Conservation (phyloP, 352 stramenopile genomes). For the Stramenopiles sp. region DNA sequence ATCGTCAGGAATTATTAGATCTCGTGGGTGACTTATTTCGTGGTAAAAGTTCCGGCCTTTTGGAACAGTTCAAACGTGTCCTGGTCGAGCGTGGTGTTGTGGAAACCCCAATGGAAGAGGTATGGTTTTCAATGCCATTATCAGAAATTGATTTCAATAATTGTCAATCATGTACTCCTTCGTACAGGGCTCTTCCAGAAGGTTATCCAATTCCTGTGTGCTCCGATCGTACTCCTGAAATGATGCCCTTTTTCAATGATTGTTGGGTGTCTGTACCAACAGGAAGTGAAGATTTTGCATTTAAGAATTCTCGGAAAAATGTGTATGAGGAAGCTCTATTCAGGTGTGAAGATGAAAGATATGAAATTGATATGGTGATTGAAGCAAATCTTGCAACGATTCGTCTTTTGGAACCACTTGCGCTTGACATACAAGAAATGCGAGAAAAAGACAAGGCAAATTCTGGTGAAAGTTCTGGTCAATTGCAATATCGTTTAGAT, state of each 20-base stretch:
- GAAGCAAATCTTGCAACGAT: constrained; percentile 79
- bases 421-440: constrained; percentile 47
- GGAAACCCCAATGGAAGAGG: constrained; percentile 25
- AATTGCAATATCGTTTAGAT: constrained; percentile 30
- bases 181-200: constrained; percentile 75
- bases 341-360: constrained; percentile 91
- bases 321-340: constrained; percentile 95
- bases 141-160: constrained; percentile 51
- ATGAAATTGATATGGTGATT: constrained; percentile 77
- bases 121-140: constrained; percentile 50
- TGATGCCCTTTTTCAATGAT: constrained; percentile 26
- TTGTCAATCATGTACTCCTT: constrained; percentile 51
- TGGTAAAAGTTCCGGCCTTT: constrained; percentile 19
- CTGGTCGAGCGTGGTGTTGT: constrained; percentile 12
- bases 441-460: constrained; percentile 21
- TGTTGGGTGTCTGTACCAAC: constrained; percentile 85
- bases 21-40: constrained; percentile 47
- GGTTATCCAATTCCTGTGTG: constrained; percentile 86
- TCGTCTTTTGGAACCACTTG: constrained; percentile 63
- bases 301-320: constrained; percentile 93
- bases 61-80: constrained; percentile 25
- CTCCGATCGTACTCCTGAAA: constrained; percentile 44
- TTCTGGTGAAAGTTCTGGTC: no score
- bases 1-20: constrained; percentile 31
- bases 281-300: constrained; percentile 91